A percentile compares a stretch with the other conserved stretches of the same genome.
These are phyloP conservation scores for Isatis lusitanica DNA, from an alignment of 441 rosid genomes.

Conservation along the genomic window DNA sequence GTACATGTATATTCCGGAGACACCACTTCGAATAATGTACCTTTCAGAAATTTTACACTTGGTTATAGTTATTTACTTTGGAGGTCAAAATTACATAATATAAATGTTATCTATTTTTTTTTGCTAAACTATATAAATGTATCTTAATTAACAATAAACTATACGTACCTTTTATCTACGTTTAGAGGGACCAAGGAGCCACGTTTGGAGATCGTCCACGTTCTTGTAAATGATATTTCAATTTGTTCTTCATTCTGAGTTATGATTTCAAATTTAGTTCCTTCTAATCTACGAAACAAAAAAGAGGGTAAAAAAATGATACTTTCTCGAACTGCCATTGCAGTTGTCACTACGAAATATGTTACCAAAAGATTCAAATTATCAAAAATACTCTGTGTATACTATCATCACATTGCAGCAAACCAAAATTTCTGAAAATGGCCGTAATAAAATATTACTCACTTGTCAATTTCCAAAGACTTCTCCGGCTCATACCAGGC, in stretches of 20 bases:
- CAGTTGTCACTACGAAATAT: background rate
- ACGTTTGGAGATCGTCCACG: constrained; percentile 44
- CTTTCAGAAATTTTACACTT: constrained; percentile 32
- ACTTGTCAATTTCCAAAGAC: constrained; percentile 25
- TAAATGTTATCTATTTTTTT: no score
- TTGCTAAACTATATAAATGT: no score
- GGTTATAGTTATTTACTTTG: background rate
- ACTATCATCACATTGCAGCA: background rate
- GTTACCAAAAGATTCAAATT: background rate
- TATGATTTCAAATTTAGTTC: constrained; percentile 48
- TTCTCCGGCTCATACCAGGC: constrained; percentile 34
- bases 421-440: background rate
- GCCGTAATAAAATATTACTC: background rate
- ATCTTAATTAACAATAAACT: background rate
- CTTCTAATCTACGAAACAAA: constrained; percentile 47
- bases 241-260: constrained; percentile 52
- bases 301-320: background rate
- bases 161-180: constrained; percentile 70
- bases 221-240: constrained; percentile 66
- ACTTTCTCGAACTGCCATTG: background rate
- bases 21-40: constrained; percentile 61
- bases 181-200: constrained; percentile 52
- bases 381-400: background rate
- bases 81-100: background rate
- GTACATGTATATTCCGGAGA: constrained; percentile 65